Conservation (phyloP, 1,284 basidiomycete species). For the Tilletia indica region DNA sequence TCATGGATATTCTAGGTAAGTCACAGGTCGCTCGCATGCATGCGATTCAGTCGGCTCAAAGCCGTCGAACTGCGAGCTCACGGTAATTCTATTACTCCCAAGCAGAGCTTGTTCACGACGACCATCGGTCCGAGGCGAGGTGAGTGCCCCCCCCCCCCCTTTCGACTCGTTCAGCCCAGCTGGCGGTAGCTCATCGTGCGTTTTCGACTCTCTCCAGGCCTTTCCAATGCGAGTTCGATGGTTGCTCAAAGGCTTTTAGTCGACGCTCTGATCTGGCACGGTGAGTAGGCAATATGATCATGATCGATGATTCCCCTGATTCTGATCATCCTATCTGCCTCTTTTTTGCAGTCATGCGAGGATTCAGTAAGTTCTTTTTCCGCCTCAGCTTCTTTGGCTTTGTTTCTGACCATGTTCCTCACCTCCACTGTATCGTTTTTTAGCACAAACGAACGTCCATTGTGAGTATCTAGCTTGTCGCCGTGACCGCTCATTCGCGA, state of each 20-base stretch:
- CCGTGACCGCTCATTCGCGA: no score
- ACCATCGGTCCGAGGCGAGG: neutral
- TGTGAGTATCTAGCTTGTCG: neutral
- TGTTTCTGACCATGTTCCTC: neutral
- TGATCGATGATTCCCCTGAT: neutral
- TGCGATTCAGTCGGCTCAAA: neutral
- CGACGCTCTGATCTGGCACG: conserved; percentile 51
- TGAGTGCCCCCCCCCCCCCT: neutral
- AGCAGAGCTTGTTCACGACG: conserved; percentile 18
- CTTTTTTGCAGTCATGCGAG: neutral
- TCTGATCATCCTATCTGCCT: neutral
- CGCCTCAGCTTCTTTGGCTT: neutral
- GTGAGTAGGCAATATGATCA: neutral
- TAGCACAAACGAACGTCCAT: conserved; percentile 13
- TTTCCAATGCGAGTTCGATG: conserved; percentile 40
- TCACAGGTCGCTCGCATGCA: neutral
- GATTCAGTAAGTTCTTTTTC: neutral
- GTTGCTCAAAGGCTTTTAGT: conserved; percentile 53
- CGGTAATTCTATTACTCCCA: neutral
- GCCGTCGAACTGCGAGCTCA: neutral
- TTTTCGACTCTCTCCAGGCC: neutral
- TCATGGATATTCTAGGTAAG: conserved; percentile 18
- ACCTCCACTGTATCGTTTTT: neutral
- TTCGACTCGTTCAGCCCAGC: neutral
- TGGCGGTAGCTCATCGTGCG: neutral